Percentiles rank a stretch among this genome's conserved stretches.
phyloP scores from a whole-genome alignment of 1,284 basidiomycete genomes.

The Tylopilus microsporus region DNA sequence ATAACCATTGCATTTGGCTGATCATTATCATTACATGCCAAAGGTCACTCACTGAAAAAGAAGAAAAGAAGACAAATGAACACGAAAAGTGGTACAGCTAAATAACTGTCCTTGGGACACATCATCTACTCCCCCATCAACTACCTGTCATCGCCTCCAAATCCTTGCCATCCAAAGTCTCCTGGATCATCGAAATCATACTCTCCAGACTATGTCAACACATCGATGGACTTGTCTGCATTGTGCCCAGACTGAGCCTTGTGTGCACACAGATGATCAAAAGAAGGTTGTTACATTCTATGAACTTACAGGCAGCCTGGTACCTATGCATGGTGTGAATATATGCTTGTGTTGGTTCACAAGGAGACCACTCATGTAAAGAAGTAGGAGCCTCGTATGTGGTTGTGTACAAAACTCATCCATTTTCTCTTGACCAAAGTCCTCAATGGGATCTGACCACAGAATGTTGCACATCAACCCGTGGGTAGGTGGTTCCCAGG shows the following conservation, averaged over 20 bases:
- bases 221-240: conserved; percentile 92
- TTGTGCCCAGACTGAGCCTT: conserved; percentile 96
- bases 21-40: background rate
- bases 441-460: conserved; percentile 93
- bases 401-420: conserved; percentile 87
- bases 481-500: conserved; percentile 90
- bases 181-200: conserved; percentile 93
- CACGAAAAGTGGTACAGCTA: too few species aligned
- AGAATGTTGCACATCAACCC: conserved; percentile 94
- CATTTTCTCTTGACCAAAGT: conserved; percentile 89
- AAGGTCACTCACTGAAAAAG: background rate
- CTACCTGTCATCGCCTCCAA: conserved; percentile 14
- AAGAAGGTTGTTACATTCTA: conserved; percentile 90
- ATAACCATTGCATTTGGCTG: too few species aligned
- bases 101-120: too few species aligned
- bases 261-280: conserved; percentile 92
- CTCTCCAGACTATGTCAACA: conserved; percentile 90
- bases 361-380: conserved; percentile 61
- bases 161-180: conserved; percentile 71
- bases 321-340: conserved; percentile 45
- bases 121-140: too few species aligned
- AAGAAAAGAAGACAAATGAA: background rate
- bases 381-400: conserved; percentile 91
- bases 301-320: conserved; percentile 87
- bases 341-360: background rate